These are phyloP conservation scores for Pseudozyma pruni DNA, from an alignment of 1,284 basidiomycete genomes.

Conservation along the genomic window DNA sequence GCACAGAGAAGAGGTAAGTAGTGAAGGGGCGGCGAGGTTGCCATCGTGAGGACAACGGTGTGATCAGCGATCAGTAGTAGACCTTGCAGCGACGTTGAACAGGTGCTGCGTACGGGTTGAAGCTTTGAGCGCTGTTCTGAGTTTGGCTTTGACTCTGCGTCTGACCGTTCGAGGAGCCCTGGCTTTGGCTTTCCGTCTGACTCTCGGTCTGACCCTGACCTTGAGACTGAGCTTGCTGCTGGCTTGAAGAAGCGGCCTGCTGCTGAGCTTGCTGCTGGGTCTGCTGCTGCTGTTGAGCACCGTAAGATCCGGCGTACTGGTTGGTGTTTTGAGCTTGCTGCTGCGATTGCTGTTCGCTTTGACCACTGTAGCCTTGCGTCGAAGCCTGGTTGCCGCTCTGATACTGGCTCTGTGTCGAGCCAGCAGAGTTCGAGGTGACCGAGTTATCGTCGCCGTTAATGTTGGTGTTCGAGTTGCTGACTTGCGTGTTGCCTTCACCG, in stretches of 20 bases:
- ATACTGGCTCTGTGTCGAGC: slow-evolving; percentile 20
- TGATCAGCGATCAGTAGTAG: slow-evolving; percentile 7
- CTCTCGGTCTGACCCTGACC: slow-evolving; percentile 4
- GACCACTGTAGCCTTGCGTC: not conserved
- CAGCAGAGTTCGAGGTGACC: slow-evolving; percentile 25
- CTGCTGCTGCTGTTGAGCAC: slow-evolving; percentile 10
- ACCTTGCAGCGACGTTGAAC: slow-evolving; percentile 8
- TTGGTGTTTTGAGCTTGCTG: slow-evolving; percentile 7
- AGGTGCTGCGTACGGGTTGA: not conserved
- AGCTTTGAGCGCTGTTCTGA: slow-evolving; percentile 1
- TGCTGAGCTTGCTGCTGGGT: slow-evolving; percentile 5
- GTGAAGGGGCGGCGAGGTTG: no score
- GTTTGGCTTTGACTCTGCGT: not conserved
- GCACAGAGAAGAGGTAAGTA: no score
- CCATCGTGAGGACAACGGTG: no score
- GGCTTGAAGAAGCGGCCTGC: not conserved
- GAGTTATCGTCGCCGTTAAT: slow-evolving; percentile 28
- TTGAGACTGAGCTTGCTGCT: not conserved
- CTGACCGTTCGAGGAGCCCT: not conserved
- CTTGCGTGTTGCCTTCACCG: slow-evolving; percentile 24
- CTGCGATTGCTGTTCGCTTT: slow-evolving; percentile 17
- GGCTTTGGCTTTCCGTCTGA: slow-evolving; percentile 8
- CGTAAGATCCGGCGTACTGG: slow-evolving; percentile 4
- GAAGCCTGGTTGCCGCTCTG: slow-evolving; percentile 15
- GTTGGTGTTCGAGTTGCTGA: slow-evolving; percentile 23